Base-by-base conservation (phyloP, 106 monocot genomes). In the Phalaenopsis aphrodite region DNA sequence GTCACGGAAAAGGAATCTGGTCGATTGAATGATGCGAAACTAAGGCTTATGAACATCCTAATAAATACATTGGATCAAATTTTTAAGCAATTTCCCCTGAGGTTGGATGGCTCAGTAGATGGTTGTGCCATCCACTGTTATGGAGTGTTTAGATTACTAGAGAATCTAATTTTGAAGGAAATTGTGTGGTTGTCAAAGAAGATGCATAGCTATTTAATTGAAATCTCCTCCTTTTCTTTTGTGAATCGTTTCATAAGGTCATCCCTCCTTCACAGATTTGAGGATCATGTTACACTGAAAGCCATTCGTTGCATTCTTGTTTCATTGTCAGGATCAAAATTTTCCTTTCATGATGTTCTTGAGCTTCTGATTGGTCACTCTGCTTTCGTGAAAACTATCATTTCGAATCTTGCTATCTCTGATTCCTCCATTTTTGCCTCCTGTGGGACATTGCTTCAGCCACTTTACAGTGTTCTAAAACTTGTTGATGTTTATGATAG, bases 321-420 rank as follows among this genome's bases (percentile, higher is more conserved):
- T 74, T 77, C 81, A 52, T 76, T 94, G 39, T 79, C 92, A 58
- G 84, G 87, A 80, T 86, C 85, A 38, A 77, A 23, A 46, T 83
- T 84, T 81, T 79, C 87, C 5, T 66, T 89, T 77, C 16, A 42
- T 74, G 86, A 91, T 84, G 80, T 93, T 57, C 81, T 99, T 77
- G 91, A 87, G 30, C 89, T 91, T 58, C 78, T 94, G 76, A 82
- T 94, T 78, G 94, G 91, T 49, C 88, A 99, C 82, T 93, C 98
- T 77, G 81, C 89, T 82, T 94, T 94, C 82, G 74, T 88, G 18
- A 66, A 86, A 48, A 65, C 84, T 55, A 78, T 94, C 58, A 80
- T 83, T 39, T 75, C 76, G 16, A 75, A 66, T 49, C 78, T 73
- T 77, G 18, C 79, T 61, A 38, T 24, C 37, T 76, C 82, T 42